Conservation (phyloP, 306 rosid species). For the Inga leiocalycina region DNA sequence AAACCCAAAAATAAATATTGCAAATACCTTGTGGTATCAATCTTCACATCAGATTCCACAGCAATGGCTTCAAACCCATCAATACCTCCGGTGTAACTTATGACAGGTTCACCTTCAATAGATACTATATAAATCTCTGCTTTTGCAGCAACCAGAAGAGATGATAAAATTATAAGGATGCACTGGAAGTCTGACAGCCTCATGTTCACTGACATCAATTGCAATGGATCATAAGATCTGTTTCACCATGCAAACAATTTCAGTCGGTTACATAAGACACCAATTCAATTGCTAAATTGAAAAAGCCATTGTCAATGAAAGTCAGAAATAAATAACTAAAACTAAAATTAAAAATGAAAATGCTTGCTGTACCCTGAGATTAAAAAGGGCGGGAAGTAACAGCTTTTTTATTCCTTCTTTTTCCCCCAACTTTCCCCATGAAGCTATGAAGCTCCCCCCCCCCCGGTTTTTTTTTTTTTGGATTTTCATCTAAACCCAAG, state of each 20-base stretch:
- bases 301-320: not conserved
- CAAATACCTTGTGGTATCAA: conserved; percentile 82
- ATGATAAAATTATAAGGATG: conserved; percentile 39
- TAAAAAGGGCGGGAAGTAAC: not conserved
- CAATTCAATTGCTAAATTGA: conserved; percentile 25
- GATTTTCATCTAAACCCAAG: not conserved
- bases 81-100: conserved; percentile 83
- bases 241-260: conserved; percentile 28
- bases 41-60: conserved; percentile 85
- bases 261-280: conserved; percentile 18
- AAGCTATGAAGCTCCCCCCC: not conserved
- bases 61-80: conserved; percentile 98
- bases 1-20: not conserved
- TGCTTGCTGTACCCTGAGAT: not conserved
- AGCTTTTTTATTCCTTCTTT: not conserved
- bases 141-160: conserved; percentile 48
- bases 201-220: conserved; percentile 51
- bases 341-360: not conserved
- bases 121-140: conserved; percentile 84
- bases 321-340: not conserved
- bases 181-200: conserved; percentile 44
- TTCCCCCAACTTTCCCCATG: not conserved
- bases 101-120: conserved; percentile 91
- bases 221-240: conserved; percentile 61
- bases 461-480: too few relatives aligned